Conservation (phyloP, 495 filamentous ascomycete genomes). For the Collariella sp. region DNA sequence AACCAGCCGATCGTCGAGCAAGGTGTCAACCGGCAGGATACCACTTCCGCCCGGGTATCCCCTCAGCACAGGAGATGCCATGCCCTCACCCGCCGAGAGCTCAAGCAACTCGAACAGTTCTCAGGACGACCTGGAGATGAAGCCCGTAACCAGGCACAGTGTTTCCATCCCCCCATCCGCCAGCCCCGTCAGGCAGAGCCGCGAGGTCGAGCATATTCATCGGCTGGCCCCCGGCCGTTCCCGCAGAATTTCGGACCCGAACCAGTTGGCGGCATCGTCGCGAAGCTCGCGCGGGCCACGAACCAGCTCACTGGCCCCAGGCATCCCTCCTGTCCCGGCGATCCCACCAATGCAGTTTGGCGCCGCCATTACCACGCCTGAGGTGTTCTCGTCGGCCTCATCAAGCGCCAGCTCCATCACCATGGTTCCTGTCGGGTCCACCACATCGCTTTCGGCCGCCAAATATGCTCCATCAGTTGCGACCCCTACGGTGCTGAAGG, state of each 20-base stretch:
- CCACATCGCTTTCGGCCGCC: constrained; percentile 8
- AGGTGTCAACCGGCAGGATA: constrained; percentile 13
- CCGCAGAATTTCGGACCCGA: constrained; percentile 24
- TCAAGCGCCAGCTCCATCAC: constrained; percentile 18
- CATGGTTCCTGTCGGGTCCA: constrained; percentile 14
- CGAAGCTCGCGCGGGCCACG: constrained; percentile 2
- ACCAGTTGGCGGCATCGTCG: not conserved
- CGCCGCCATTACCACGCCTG: constrained; percentile 10
- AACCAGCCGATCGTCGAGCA: constrained; percentile 26
- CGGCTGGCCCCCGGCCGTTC: constrained; percentile 24
- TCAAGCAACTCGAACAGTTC: constrained; percentile 30
- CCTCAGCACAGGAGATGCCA: constrained; percentile 2
- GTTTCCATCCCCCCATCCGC: not conserved
- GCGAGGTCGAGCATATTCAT: constrained; percentile 20
- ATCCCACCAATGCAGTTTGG: constrained; percentile 21
- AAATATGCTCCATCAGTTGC: not conserved
- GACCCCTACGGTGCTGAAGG: not conserved
- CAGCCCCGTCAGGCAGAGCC: constrained; percentile 1
- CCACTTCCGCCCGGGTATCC: not conserved
- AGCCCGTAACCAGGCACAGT: constrained; percentile 12
- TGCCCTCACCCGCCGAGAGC: constrained; percentile 19
- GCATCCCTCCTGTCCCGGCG: constrained; percentile 25
- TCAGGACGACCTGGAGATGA: constrained; percentile 31
- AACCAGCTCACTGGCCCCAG: constrained; percentile 10
- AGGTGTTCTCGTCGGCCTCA: constrained; percentile 5